Conservation (phyloP, 306 rosid species). For the Fragaria nilgerrensis region DNA sequence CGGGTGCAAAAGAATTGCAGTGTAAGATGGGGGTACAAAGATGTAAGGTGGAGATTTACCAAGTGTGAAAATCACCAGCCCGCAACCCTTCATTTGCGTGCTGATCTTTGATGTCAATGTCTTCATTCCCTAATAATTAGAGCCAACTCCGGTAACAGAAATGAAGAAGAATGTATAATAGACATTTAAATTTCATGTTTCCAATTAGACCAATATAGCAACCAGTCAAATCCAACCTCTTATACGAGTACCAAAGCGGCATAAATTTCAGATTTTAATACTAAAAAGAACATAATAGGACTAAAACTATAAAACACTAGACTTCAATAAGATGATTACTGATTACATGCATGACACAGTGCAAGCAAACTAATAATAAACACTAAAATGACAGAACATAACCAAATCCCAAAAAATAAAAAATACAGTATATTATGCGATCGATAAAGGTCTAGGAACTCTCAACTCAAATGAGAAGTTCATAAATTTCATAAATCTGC, state of each 20-base stretch:
- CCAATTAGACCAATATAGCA: background rate
- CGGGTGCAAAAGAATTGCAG: background rate
- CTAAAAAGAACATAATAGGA: background rate
- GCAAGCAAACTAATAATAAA: background rate
- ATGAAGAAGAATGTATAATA: background rate
- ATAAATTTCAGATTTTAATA: background rate
- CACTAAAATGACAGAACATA: background rate
- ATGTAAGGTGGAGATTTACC: background rate
- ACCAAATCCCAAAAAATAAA: conserved; percentile 1
- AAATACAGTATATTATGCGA: background rate
- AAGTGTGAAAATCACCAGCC: background rate
- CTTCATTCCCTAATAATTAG: background rate
- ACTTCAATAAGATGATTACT: background rate
- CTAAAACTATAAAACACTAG: background rate
- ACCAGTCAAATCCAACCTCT: background rate
- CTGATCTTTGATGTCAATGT: background rate
- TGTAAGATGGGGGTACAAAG: background rate
- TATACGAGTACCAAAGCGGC: background rate
- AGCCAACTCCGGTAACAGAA: background rate
- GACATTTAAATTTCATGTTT: background rate
- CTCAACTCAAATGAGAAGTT: background rate
- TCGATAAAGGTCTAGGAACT: background rate
- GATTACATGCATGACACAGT: background rate
- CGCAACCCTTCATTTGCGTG: background rate
- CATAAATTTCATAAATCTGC: background rate